phyloP scores from a whole-genome alignment of 345 rosid species.

The Reutealis trisperma region DNA sequence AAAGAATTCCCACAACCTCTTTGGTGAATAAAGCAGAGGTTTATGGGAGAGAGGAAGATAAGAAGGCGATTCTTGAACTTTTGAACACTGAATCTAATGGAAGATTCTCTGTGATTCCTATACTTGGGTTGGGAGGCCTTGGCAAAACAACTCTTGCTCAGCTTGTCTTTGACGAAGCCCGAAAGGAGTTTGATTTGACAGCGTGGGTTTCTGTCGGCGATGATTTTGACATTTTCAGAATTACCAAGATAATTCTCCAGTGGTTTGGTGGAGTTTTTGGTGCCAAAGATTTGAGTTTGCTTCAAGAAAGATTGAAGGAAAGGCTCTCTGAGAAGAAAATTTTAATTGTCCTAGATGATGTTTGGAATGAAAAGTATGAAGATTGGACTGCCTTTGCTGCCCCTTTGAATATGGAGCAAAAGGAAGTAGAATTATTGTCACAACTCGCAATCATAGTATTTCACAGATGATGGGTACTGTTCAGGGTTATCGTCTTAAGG shows the following conservation, averaged over 20 bases:
- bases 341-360: conserved; percentile 31
- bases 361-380: conserved; percentile 28
- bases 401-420: conserved; percentile 18
- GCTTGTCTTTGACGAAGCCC: background rate
- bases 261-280: background rate
- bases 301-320: conserved; percentile 17
- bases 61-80: background rate
- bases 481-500: background rate
- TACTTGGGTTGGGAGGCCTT: background rate
- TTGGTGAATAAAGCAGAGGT: background rate
- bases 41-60: background rate
- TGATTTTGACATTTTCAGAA: background rate
- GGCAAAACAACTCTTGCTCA: background rate
- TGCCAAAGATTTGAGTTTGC: conserved; percentile 13
- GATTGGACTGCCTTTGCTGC: conserved; percentile 18
- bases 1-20: conserved; percentile 23
- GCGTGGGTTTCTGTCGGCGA: conserved; percentile 15
- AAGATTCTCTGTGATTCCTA: background rate
- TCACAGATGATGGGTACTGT: background rate
- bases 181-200: background rate
- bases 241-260: conserved; percentile 5
- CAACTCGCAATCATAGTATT: conserved; percentile 17
- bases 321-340: conserved; percentile 17
- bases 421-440: conserved; percentile 32
- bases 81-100: background rate